Percentiles rank a stretch among this genome's conserved stretches.
These are phyloP conservation scores for Mollisiaceae sp. DNA, from an alignment of 2,329 filamentous ascomycete species.

Conservation along the genomic window DNA sequence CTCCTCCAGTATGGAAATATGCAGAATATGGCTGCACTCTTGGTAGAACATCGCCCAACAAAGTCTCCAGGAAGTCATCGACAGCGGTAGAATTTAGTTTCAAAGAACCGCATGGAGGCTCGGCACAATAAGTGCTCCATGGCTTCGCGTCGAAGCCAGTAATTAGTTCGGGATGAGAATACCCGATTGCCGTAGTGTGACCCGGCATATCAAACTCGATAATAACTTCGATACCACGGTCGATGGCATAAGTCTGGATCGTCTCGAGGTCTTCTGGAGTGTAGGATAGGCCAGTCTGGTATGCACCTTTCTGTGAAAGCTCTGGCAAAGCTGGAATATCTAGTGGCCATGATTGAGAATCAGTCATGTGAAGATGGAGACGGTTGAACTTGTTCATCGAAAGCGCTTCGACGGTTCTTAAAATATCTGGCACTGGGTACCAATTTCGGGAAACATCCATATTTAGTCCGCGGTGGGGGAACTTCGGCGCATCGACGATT, in stretches of 20 bases:
- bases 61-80: slow-evolving; percentile 70
- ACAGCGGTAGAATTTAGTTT: slow-evolving; percentile 77
- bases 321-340: slow-evolving; percentile 78
- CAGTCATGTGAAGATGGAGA: slow-evolving; percentile 80
- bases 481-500: slow-evolving; percentile 76
- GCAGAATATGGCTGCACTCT: slow-evolving; percentile 70
- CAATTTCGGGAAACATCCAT: slow-evolving; percentile 79
- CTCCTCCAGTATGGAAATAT: slow-evolving; percentile 87
- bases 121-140: slow-evolving; percentile 63
- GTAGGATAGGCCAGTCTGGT: slow-evolving; percentile 70
- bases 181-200: slow-evolving; percentile 72
- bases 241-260: slow-evolving; percentile 73
- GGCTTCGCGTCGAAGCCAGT: slow-evolving; percentile 64
- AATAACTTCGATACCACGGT: slow-evolving; percentile 72
- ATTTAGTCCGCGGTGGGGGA: slow-evolving; percentile 78
- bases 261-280: slow-evolving; percentile 64
- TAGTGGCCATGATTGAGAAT: slow-evolving; percentile 85
- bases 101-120: slow-evolving; percentile 72
- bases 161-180: slow-evolving; percentile 73
- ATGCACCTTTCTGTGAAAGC: slow-evolving; percentile 75
- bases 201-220: slow-evolving; percentile 84
- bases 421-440: slow-evolving; percentile 58
- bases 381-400: slow-evolving; percentile 84
- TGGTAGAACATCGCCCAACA: slow-evolving; percentile 80
- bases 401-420: slow-evolving; percentile 76